A percentile compares a stretch with the other conserved stretches of the same genome.
Evolutionary conservation across 2,329 filamentous ascomycete genomes (phyloP).

Genomic region (Fonsecaea monophora): DNA sequence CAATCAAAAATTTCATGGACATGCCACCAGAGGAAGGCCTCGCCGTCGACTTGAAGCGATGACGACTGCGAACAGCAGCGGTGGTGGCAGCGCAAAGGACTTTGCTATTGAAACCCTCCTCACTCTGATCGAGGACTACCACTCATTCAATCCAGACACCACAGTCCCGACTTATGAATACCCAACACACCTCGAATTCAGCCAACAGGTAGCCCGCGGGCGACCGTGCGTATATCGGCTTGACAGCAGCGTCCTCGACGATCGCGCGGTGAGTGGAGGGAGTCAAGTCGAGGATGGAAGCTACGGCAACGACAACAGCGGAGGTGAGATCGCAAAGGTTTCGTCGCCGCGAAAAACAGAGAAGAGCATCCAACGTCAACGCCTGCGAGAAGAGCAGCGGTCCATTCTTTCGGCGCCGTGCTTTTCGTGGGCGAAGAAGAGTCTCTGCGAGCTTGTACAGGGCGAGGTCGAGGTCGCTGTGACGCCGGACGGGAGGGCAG

Average conservation of each 20-base stretch:
- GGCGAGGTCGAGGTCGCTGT: slow-evolving; percentile 38
- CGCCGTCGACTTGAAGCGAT: background rate
- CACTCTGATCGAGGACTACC: slow-evolving; percentile 37
- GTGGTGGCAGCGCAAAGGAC: background rate
- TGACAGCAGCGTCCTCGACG: slow-evolving; percentile 7
- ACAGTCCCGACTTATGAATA: slow-evolving; percentile 27
- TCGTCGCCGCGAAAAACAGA: too few species aligned
- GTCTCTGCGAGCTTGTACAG: slow-evolving; percentile 27
- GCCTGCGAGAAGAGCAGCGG: slow-evolving; percentile 14
- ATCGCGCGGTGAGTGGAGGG: background rate
- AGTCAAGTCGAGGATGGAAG: background rate
- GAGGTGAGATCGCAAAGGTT: background rate
- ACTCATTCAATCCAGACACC: slow-evolving; percentile 35
- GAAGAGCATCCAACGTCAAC: background rate
- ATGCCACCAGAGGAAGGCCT: background rate
- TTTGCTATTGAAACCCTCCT: slow-evolving; percentile 20
- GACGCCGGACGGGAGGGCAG: slow-evolving; percentile 38
- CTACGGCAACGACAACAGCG: background rate
- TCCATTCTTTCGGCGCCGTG: slow-evolving; percentile 26
- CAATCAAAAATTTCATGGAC: background rate
- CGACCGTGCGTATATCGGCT: slow-evolving; percentile 36
- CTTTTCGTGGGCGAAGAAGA: slow-evolving; percentile 35
- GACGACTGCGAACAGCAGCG: background rate
- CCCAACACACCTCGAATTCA: slow-evolving; percentile 37
- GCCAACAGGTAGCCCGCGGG: slow-evolving; percentile 37